phyloP scores from a whole-genome alignment of 768 basidiomycete species.

The Antrodiella citrinella region DNA sequence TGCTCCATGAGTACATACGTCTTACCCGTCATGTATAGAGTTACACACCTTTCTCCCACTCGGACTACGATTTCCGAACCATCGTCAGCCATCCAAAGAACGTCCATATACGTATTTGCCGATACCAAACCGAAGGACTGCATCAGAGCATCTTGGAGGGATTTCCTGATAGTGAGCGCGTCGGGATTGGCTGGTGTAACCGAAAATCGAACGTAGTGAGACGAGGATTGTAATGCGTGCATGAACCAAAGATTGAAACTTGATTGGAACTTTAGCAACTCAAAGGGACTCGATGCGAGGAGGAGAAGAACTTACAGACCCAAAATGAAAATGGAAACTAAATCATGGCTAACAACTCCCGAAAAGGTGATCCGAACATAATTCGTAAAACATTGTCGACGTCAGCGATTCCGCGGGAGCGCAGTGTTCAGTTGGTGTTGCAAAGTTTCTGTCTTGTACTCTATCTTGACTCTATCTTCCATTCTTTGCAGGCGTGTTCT shows the following conservation, averaged over 20 bases:
- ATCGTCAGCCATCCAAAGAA: conserved; percentile 43
- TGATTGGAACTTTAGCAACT: too few species aligned
- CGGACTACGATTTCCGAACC: conserved; percentile 36
- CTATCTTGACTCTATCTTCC: too few species aligned
- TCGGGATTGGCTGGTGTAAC: conserved; percentile 33
- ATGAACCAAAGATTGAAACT: too few species aligned
- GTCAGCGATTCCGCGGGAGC: background rate
- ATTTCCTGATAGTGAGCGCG: conserved; percentile 40
- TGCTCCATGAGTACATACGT: background rate
- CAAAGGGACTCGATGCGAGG: too few species aligned
- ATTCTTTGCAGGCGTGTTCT: too few species aligned
- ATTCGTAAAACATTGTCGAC: background rate
- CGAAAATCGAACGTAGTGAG: conserved; percentile 42
- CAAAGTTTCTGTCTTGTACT: background rate
- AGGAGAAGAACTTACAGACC: too few species aligned
- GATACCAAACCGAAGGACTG: conserved; percentile 48
- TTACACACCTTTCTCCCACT: conserved; percentile 29
- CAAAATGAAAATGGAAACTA: too few species aligned
- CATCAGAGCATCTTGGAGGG: conserved; percentile 44
- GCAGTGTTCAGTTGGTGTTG: background rate
- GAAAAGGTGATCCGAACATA: too few species aligned
- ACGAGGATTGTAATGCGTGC: conserved; percentile 7
- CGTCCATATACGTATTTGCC: conserved; percentile 46
- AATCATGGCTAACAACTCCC: too few species aligned
- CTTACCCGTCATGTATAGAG: background rate